Evolutionary conservation across 2,329 filamentous ascomycete species (phyloP), one percentile per base, ranked within the genome.

Genomic region (Aspergillus cejpii): DNA sequence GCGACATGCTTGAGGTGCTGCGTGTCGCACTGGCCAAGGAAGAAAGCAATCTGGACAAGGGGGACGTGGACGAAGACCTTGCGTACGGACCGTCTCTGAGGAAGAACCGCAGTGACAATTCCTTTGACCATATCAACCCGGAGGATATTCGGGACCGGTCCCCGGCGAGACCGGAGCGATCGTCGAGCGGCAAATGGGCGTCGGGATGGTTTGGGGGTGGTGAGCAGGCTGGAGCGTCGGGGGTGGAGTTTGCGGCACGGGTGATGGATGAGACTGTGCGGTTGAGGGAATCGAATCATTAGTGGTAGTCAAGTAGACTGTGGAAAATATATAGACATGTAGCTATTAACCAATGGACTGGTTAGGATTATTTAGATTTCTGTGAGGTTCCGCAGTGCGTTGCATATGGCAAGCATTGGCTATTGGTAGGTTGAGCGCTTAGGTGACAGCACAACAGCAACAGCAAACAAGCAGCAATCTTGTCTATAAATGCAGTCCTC

Each of bases 41-140:
- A 69, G 87, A 87, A 26, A 77, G 76, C 43, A 78, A 78, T 49
- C 69, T 87, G 19, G 69, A 60, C 34, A 63, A 57, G 1, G 62
- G 54, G 12, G 58, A 58, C 10, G 44, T 41, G 29, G 60, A 56
- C 23, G 65, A 67, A 11, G 66, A 66, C 36, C 60, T 72, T 11
- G 68, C 68, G 20, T 72, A 70, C 43, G 69, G 69, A 5, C 49
- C 62, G 15, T 53, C 58, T 20, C 49, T 94, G 57, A 84, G 80
- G 57, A 91, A 91, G 70, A 91, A 86, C 60, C 81, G 82, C 52
- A 94, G 87, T 64, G 89, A 95, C 62, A 80, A 79, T 15, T 91
- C 94, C 56, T 96, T 96, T 60, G 89, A 94, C 60, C 86, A 87
- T 63, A 87, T 94, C 54, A 85, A 92, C 50, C 81, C 83, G 26